Evolutionary conservation across 768 basidiomycete genomes (phyloP), one percentile per base, ranked within the genome.

Genomic region (Auriscalpium microsporum): DNA sequence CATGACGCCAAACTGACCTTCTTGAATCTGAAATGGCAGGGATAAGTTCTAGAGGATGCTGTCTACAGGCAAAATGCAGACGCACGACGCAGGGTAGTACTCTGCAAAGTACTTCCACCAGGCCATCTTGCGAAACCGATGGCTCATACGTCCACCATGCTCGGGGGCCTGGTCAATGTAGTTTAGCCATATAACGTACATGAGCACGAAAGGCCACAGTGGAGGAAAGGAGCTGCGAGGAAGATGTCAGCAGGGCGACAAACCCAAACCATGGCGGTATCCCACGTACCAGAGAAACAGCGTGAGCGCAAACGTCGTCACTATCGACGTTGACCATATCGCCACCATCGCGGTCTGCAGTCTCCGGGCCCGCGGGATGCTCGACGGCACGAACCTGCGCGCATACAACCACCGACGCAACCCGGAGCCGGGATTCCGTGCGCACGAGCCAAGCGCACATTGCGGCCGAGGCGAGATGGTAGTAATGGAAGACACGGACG

Each of bases 21-120:
- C 55, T 73, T 67, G 47, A 76, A 67, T 48, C 71, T 69, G 47
- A 45, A 10, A 45, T 9, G 17, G 36, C n/a, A 37, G 4, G 28
- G 28, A 28, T 28, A 28, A 28, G 28, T 4, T 28, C 28, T 3
- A 28, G 5, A 7, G 28, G 28, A 28, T 28, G 28, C 28, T 33
- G 34, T 52, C 42, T 48, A 17, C 21, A 14, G 16, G 23, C 36
- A 14, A 33, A 35, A 40, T 33, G 34, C 28, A 4, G 17, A 83
- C 90, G 70, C 72, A 92, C 90, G 87, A 87, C 48, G 87, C 86
- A 63, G 91, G 91, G 63, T 93, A 94, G 69, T 92, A 89, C 57
- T 90, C 88, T 19, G 93, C 90, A 73, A 95, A 97, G 65, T 93
- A 92, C 65, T 73, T 80, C 92, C 93, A 98, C 60, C 90, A 78